phyloP scores from a whole-genome alignment of 2,329 filamentous ascomycete species.

The Colletotrichum siamense region DNA sequence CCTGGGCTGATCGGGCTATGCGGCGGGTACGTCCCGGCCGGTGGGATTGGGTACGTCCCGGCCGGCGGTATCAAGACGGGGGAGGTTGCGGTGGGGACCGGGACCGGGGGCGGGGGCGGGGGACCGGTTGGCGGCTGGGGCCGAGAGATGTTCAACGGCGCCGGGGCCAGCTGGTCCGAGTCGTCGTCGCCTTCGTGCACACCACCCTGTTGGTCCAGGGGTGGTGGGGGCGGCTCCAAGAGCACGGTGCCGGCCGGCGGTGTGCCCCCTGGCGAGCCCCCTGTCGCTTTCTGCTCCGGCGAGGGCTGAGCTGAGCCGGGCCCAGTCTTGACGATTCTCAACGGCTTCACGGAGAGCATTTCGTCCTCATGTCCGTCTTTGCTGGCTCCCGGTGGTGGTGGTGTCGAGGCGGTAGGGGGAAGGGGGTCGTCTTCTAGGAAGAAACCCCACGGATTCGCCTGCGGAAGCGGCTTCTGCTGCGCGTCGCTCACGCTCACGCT shows the following conservation, averaged over 20 bases:
- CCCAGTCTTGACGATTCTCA: slow-evolving; percentile 18
- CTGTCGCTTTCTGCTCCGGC: background rate
- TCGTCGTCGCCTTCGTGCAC: background rate
- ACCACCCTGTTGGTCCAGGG: background rate
- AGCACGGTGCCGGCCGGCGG: background rate
- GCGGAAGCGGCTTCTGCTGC: background rate
- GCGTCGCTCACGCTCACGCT: background rate
- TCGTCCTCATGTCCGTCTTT: background rate
- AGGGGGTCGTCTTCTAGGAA: slow-evolving; percentile 12
- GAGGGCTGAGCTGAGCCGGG: background rate
- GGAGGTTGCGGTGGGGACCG: background rate
- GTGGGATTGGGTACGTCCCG: background rate
- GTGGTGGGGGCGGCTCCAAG: background rate
- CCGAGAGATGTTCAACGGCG: background rate
- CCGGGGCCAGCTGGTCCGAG: background rate
- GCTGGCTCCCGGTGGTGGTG: background rate
- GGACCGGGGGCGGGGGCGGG: background rate
- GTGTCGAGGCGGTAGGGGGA: background rate
- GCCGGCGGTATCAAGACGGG: background rate
- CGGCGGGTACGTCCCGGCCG: background rate
- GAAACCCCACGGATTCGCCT: slow-evolving; percentile 25
- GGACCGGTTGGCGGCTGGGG: background rate
- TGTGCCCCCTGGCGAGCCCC: background rate
- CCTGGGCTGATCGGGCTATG: background rate
- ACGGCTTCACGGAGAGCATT: slow-evolving; percentile 5